Evolutionary conservation across 2,329 filamentous ascomycete genomes (phyloP).

Genomic region (Fusarium ramigenum): DNA sequence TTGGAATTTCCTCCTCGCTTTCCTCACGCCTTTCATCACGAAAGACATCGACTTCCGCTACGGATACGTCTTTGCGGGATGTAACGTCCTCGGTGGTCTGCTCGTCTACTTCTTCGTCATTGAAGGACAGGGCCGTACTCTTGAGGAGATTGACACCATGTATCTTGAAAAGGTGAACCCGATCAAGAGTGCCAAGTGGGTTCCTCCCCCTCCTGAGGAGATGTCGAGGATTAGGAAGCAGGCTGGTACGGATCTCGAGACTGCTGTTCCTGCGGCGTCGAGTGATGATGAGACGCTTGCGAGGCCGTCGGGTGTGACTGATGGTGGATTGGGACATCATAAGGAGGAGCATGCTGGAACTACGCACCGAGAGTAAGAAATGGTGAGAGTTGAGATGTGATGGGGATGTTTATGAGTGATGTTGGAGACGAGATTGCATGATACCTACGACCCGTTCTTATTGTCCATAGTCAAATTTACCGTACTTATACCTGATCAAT

Average conservation of each 20-base stretch:
- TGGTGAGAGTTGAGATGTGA: not conserved
- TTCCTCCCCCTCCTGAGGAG: conserved; percentile 54
- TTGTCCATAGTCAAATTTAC: not conserved
- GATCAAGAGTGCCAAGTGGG: conserved; percentile 68
- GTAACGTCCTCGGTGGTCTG: conserved; percentile 70
- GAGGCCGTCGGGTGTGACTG: conserved; percentile 4
- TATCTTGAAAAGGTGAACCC: conserved; percentile 73
- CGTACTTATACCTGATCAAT: not conserved
- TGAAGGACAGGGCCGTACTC: conserved; percentile 75
- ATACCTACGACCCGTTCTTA: not conserved
- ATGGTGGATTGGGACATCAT: not conserved
- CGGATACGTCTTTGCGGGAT: conserved; percentile 80
- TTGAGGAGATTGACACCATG: conserved; percentile 85
- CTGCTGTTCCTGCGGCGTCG: not conserved
- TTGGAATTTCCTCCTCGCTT: conserved; percentile 79
- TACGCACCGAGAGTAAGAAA: conserved; percentile 16
- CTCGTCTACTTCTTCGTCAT: conserved; percentile 83
- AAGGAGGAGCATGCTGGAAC: conserved; percentile 30
- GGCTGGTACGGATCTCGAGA: conserved; percentile 53
- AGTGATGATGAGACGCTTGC: conserved; percentile 36
- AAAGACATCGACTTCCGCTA: conserved; percentile 75
- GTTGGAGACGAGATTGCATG: not conserved
- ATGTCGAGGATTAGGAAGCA: conserved; percentile 54
- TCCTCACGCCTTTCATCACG: conserved; percentile 85
- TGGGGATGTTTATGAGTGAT: not conserved